phyloP scores from a whole-genome alignment of 495 filamentous ascomycete species.

The Neurospora africana region DNA sequence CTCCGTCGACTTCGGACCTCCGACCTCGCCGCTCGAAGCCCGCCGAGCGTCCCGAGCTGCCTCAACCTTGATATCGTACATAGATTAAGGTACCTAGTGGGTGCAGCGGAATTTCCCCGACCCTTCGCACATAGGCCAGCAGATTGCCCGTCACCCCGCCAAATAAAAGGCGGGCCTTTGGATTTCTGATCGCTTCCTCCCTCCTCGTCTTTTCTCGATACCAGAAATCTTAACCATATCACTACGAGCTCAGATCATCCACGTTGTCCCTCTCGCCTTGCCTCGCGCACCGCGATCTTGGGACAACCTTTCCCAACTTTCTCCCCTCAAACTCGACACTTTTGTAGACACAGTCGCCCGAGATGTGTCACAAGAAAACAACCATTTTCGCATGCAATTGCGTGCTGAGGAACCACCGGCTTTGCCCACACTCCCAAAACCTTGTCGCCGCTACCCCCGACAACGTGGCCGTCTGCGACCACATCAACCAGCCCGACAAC shows the following conservation, averaged over 20 bases:
- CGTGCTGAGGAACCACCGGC: not conserved
- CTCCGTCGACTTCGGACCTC: not conserved
- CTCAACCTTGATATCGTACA: not conserved
- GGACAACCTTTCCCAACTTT: not conserved
- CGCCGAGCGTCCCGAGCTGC: not conserved
- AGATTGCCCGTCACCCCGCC: not conserved
- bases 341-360: too few species aligned
- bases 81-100: too few species aligned
- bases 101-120: not conserved
- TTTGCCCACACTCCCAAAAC: not conserved
- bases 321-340: not conserved
- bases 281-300: not conserved
- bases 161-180: not conserved
- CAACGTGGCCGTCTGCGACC: not conserved
- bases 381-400: not conserved
- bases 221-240: not conserved
- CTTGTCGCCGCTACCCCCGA: not conserved
- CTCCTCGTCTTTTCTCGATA: not conserved
- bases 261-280: not conserved
- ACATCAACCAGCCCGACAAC: not conserved
- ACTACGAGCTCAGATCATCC: not conserved
- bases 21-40: not conserved
- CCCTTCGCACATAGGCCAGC: not conserved
- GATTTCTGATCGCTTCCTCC: not conserved
- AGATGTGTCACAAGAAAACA: not conserved